Percentiles rank a stretch among this genome's conserved stretches.
phyloP scores from a whole-genome alignment of 192 early-diverging fungal genomes.

The Backusella tarrabulga region DNA sequence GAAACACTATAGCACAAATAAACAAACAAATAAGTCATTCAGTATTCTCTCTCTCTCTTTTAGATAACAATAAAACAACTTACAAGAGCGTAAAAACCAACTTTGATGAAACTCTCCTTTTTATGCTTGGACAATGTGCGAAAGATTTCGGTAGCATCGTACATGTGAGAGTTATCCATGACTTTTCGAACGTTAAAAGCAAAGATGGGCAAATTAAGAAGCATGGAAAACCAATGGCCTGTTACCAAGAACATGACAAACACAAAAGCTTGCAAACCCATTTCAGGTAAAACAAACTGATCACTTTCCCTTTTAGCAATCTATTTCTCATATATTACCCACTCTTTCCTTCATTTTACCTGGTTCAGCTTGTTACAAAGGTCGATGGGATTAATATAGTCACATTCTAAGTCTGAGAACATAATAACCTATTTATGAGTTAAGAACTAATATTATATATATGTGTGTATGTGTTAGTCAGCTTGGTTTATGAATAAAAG shows the following conservation, averaged over 20 bases:
- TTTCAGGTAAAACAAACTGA: conserved; percentile 91
- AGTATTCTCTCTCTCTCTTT: background rate
- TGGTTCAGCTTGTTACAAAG: conserved; percentile 91
- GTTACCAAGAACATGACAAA: conserved; percentile 78
- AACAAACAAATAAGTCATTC: background rate
- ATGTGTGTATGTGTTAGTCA: background rate
- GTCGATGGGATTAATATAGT: conserved; percentile 99
- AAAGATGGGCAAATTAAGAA: conserved; percentile 81
- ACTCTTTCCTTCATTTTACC: conserved; percentile 39
- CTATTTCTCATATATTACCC: background rate
- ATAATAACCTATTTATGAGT: conserved; percentile 33
- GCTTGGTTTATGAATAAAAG: conserved; percentile 1
- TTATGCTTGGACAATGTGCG: conserved; percentile 87
- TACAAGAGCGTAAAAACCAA: conserved; percentile 86
- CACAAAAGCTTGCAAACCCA: conserved; percentile 74
- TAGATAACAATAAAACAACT: background rate
- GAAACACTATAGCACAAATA: conserved; percentile 48
- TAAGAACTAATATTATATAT: too few relatives aligned
- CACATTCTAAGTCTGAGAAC: conserved; percentile 73
- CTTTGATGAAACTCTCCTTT: conserved; percentile 92
- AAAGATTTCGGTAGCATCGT: conserved; percentile 97
- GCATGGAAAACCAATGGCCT: conserved; percentile 80
- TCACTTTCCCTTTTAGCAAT: background rate
- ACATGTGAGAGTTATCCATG: conserved; percentile 78
- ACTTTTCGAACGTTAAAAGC: conserved; percentile 83